Conservation (phyloP, 805 yeast genomes). For the Ogataea allantospora region DNA sequence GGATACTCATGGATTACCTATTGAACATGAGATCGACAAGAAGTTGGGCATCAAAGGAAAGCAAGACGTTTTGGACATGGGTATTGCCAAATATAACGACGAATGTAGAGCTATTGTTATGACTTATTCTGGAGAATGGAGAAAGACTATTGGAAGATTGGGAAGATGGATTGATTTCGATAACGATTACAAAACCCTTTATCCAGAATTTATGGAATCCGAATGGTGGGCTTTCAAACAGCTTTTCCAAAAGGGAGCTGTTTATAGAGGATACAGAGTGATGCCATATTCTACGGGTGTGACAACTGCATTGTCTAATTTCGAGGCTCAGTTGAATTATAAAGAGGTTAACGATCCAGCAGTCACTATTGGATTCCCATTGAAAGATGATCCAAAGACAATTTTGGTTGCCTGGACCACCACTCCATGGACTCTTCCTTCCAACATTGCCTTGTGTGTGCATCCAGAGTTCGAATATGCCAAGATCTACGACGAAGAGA, state of each 20-base stretch:
- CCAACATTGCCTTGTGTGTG: slow-evolving; percentile 89
- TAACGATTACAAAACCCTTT: slow-evolving; percentile 94
- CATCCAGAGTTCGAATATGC: slow-evolving; percentile 88
- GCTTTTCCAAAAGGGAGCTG: slow-evolving; percentile 79
- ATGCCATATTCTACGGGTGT: slow-evolving; percentile 99
- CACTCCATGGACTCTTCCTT: slow-evolving; percentile 99
- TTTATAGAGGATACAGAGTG: slow-evolving; percentile 92
- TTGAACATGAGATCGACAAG: slow-evolving; percentile 98
- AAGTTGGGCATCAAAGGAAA: slow-evolving; percentile 88
- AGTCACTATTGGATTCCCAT: slow-evolving; percentile 85
- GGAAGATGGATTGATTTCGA: slow-evolving; percentile 99
- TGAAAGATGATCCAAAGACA: slow-evolving; percentile 77
- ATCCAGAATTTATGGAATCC: slow-evolving; percentile 96
- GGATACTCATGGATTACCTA: slow-evolving; percentile 99
- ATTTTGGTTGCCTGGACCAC: slow-evolving; percentile 97
- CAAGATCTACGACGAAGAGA: slow-evolving; percentile 87
- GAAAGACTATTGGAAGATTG: slow-evolving; percentile 84
- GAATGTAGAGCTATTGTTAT: slow-evolving; percentile 97
- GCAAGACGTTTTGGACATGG: slow-evolving; percentile 91
- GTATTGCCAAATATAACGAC: slow-evolving; percentile 88
- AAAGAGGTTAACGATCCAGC: slow-evolving; percentile 98
- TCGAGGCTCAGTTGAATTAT: slow-evolving; percentile 98
- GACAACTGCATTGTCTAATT: slow-evolving; percentile 94
- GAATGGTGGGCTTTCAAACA: slow-evolving; percentile 99
- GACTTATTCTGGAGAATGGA: slow-evolving; percentile 96